Base-by-base conservation (phyloP, 2,329 filamentous ascomycete genomes). In the Dendrostoma leiphaemia region DNA sequence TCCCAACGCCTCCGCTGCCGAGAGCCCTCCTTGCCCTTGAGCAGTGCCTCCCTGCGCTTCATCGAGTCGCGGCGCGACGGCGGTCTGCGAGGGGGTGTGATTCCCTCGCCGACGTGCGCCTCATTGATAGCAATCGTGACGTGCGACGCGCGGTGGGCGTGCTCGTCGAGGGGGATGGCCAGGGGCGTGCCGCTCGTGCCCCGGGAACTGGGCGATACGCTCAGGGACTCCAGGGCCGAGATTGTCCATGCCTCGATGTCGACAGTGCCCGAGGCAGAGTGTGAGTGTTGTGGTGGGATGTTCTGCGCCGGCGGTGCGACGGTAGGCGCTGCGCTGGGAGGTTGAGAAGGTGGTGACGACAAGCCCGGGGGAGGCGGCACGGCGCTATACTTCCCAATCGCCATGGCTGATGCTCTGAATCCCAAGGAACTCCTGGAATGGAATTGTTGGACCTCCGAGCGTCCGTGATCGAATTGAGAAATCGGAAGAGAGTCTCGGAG, bases 1-100 rank as follows among this genome's bases (percentile, higher is more conserved):
- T 99, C 94, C 91, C 92, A 97, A 53, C 93, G 82, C 63, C 93
- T 86, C 47, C 93, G 81, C 64, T 93, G 86, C 32, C 93, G 83
- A 63, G 85, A 93, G 31, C 93, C 93, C 70, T 97, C 91, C 62
- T 95, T 96, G 53, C 93, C 93, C 74, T 91, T 95, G 29, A 94
- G 77, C 49, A 96, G 67, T 2, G 85, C 83, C 61, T 96, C 91
- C 17, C 92, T 85, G 48, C 82, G 74, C 52, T 73, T 72, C 69
- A 78, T 69, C 61, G 79, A 82, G 59, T 84, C 88, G 67, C 78
- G 69, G 29, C 73, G 70, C 17, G 78, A 78, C 0, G 66, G 75
- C 51, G 72, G 80, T 52, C 73, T 76, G 58, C 69, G 75, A 53
- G 71, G 69, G 35, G 68, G 64, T 10, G 65, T 65, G 44, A 70